A percentile compares a stretch with the other conserved stretches of the same genome.
phyloP scores from a whole-genome alignment of 2,329 filamentous ascomycete species.

The Trichoderma sp. region DNA sequence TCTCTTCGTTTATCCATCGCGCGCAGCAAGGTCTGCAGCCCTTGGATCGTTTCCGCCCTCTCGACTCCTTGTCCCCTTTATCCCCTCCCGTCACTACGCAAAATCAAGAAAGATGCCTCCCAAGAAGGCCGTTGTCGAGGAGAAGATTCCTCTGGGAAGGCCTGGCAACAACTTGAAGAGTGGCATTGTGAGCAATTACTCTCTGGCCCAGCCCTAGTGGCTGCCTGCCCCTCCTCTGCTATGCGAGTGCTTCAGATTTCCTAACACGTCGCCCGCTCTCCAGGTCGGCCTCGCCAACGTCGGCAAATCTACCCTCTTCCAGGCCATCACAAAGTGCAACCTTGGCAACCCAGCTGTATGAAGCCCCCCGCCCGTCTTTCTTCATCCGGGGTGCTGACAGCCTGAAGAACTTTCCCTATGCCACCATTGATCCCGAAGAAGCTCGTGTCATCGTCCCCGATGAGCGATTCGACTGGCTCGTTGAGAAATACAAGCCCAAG shows the following conservation, averaged over 20 bases:
- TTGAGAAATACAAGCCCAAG: conserved; percentile 96
- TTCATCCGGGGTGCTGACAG: conserved; percentile 41
- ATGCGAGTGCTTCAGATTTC: conserved; percentile 6
- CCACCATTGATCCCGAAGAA: conserved; percentile 98
- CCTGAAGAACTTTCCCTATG: conserved; percentile 90
- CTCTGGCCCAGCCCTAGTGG: conserved; percentile 9
- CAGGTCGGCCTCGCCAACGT: conserved; percentile 98
- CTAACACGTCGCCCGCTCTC: conserved; percentile 23
- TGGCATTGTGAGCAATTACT: conserved; percentile 74
- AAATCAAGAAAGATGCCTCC: conserved; percentile 82
- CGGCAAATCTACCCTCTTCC: conserved; percentile 98
- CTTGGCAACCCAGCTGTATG: conserved; percentile 94
- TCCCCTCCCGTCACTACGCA: conserved; percentile 55
- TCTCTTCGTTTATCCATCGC: conserved; percentile 46
- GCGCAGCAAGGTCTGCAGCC: conserved; percentile 68
- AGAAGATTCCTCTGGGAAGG: conserved; percentile 94
- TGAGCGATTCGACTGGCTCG: conserved; percentile 92
- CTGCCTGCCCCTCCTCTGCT: not conserved
- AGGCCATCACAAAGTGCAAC: conserved; percentile 96
- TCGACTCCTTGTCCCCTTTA: conserved; percentile 49
- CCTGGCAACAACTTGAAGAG: conserved; percentile 98
- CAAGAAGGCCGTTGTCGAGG: conserved; percentile 87
- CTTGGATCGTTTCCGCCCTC: conserved; percentile 48
- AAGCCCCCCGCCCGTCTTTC: conserved; percentile 37
- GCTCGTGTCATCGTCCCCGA: conserved; percentile 96